Evolutionary conservation across 768 basidiomycete genomes (phyloP).

Genomic region (Calocybe gangraenosa): DNA sequence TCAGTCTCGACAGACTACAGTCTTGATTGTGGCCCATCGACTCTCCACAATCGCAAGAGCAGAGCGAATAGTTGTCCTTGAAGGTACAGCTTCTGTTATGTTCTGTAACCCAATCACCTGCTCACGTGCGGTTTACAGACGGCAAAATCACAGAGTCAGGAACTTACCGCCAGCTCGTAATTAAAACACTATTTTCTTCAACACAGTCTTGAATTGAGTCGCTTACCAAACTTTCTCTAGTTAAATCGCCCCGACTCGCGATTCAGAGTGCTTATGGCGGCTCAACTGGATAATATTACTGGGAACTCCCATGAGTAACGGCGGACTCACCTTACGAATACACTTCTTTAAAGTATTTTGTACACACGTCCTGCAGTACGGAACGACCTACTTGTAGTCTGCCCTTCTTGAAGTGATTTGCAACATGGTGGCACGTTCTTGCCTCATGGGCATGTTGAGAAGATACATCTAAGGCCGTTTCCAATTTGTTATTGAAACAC

Average conservation of each 20-base stretch:
- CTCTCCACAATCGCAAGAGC: constrained; percentile 88
- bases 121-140: constrained; percentile 31
- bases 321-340: too few species aligned
- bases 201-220: not conserved
- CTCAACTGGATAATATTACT: constrained; percentile 62
- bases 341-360: too few species aligned
- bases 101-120: not conserved
- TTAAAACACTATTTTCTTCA: constrained; percentile 19
- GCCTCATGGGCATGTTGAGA: constrained; percentile 18
- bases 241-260: constrained; percentile 67
- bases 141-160: constrained; percentile 82
- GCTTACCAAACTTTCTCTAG: constrained; percentile 27
- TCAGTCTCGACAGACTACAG: constrained; percentile 74
- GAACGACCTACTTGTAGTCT: too few species aligned
- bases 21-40: constrained; percentile 85
- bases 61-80: constrained; percentile 85
- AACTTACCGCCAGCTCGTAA: constrained; percentile 71
- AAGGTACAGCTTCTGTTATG: constrained; percentile 43
- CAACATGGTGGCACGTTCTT: constrained; percentile 10
- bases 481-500: too few species aligned
- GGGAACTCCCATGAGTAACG: constrained; percentile 15
- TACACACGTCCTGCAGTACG: too few species aligned
- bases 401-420: constrained; percentile 11
- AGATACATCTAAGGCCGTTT: too few species aligned
- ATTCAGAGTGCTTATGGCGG: constrained; percentile 86